A percentile compares a stretch with the other conserved stretches of the same genome.
Evolutionary conservation across 352 stramenopile species (phyloP).

Genomic region (Globisporangium camurandrum): DNA sequence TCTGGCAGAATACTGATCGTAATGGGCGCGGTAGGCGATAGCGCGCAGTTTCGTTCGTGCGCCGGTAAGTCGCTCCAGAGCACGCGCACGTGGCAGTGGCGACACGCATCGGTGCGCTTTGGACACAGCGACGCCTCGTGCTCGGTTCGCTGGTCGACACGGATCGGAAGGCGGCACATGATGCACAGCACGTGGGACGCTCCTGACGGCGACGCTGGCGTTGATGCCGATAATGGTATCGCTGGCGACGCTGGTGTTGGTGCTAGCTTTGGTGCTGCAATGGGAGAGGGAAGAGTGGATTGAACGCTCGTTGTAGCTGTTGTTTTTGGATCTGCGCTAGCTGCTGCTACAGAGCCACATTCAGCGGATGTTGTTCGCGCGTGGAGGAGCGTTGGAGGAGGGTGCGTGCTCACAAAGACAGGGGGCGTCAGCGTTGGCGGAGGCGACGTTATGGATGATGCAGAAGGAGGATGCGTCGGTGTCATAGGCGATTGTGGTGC

Average conservation of each 20-base stretch:
- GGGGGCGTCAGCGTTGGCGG: too few relatives aligned
- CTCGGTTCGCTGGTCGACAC: conserved; percentile 32
- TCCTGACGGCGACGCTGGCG: not conserved
- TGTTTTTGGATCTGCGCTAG: too few relatives aligned
- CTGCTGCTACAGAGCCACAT: too few relatives aligned
- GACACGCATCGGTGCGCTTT: conserved; percentile 39
- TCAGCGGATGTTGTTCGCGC: too few relatives aligned
- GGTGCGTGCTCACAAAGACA: too few relatives aligned
- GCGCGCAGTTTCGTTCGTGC: conserved; percentile 23
- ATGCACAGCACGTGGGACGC: conserved; percentile 29
- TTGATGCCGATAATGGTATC: not conserved
- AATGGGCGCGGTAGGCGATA: not conserved
- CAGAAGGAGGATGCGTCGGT: too few relatives aligned
- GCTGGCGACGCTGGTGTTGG: conserved; percentile 2
- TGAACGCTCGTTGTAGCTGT: too few relatives aligned
- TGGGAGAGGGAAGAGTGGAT: too few relatives aligned
- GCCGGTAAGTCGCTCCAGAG: conserved; percentile 35
- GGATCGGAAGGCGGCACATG: conserved; percentile 43
- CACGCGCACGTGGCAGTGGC: conserved; percentile 29
- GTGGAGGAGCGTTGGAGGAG: too few relatives aligned
- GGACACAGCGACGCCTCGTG: conserved; percentile 51
- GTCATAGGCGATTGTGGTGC: not conserved
- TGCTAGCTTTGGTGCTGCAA: too few relatives aligned
- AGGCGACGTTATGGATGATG: conserved; percentile 2
- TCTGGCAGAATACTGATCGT: not conserved